phyloP scores from a whole-genome alignment of 805 yeast species.

The Barnettozyma pratensis region DNA sequence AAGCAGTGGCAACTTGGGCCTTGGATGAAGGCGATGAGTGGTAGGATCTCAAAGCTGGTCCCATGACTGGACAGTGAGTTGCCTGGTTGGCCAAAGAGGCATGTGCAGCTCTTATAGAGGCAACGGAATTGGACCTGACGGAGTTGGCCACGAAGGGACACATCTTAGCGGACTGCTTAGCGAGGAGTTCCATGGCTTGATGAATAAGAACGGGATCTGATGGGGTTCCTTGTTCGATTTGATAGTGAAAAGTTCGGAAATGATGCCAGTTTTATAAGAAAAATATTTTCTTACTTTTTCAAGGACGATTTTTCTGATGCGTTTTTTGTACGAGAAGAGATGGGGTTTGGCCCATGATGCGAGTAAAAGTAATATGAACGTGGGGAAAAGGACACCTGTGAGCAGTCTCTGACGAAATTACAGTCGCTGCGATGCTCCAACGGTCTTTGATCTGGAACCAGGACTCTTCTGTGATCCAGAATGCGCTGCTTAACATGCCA shows the following conservation, averaged over 20 bases:
- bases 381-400: no score
- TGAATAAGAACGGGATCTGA: neutral
- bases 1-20: constrained; percentile 18
- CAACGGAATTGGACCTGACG: constrained; percentile 36
- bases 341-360: no score
- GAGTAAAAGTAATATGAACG: no score
- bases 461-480: no score
- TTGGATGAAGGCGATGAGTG: constrained; percentile 31
- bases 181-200: constrained; percentile 64
- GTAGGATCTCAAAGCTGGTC: constrained; percentile 53
- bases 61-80: constrained; percentile 84
- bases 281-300: no score
- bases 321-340: no score
- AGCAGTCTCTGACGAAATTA: no score
- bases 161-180: constrained; percentile 68
- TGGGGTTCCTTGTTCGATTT: neutral
- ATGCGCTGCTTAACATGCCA: no score
- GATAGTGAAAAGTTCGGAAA: neutral
- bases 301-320: no score
- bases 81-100: constrained; percentile 43
- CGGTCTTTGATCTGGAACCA: no score
- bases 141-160: constrained; percentile 75
- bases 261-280: no score
- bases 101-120: constrained; percentile 44
- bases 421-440: no score